phyloP scores from a whole-genome alignment of 2,329 filamentous ascomycete species.

The Emergomyces pasteurianus region DNA sequence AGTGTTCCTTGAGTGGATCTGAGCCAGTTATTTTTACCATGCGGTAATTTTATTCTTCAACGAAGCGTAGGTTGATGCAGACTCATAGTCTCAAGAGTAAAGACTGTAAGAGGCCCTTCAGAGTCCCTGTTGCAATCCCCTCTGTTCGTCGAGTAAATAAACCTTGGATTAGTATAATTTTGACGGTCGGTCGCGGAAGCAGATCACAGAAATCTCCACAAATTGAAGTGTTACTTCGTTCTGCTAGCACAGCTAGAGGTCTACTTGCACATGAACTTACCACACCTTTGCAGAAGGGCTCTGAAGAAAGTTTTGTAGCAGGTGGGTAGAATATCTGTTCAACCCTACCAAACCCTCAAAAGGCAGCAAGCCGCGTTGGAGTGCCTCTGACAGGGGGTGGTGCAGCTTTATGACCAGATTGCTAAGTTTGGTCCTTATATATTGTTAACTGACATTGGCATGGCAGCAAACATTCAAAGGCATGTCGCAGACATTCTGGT shows the following conservation, averaged over 20 bases:
- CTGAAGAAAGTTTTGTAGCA: not conserved
- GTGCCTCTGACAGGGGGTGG: too few species aligned
- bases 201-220: not conserved
- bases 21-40: conserved; percentile 2
- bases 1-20: conserved; percentile 3
- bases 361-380: too few species aligned
- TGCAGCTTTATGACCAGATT: too few species aligned
- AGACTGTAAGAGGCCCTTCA: conserved; percentile 3
- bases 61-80: not conserved
- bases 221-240: not conserved
- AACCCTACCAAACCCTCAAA: conserved; percentile 1
- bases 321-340: not conserved
- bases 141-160: not conserved
- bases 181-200: conserved; percentile 2
- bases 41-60: conserved; percentile 3
- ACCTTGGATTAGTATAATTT: not conserved
- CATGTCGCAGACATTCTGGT: too few species aligned
- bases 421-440: too few species aligned
- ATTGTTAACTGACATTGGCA: too few species aligned
- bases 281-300: conserved; percentile 5
- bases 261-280: conserved; percentile 7
- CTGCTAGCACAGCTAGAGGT: conserved; percentile 1
- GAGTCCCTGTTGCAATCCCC: not conserved
- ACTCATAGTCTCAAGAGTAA: conserved; percentile 5
- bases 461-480: too few species aligned